Evolutionary conservation across 768 basidiomycete genomes (phyloP).

Genomic region (Leccinum boreale): DNA sequence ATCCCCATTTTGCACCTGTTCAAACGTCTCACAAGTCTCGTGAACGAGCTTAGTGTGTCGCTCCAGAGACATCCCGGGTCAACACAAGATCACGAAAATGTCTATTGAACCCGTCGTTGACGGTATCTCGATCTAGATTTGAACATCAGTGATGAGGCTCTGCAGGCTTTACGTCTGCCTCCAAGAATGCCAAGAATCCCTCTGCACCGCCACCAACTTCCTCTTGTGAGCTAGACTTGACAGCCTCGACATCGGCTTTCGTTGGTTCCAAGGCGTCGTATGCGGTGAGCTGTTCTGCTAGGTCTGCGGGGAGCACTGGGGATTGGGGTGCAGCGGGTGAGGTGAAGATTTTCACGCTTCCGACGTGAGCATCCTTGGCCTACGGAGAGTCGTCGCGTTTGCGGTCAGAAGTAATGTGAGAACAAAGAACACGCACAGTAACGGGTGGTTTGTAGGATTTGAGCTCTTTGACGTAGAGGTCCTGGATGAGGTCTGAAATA

Average conservation of each 20-base stretch:
- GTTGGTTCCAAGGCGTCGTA: slow-evolving; percentile 83
- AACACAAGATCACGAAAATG: neutral
- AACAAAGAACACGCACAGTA: slow-evolving; percentile 46
- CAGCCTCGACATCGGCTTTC: slow-evolving; percentile 40
- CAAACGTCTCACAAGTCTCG: neutral
- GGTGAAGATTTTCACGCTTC: slow-evolving; percentile 78
- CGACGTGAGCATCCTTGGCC: slow-evolving; percentile 90
- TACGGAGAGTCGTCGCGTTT: slow-evolving; percentile 28
- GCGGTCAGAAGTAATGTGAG: neutral
- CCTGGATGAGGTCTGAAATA: neutral
- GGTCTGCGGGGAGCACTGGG: slow-evolving; percentile 75
- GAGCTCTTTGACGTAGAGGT: neutral
- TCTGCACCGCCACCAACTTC: slow-evolving; percentile 51
- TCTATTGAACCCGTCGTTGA: slow-evolving; percentile 18
- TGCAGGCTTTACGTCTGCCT: slow-evolving; percentile 71
- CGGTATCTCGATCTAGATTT: slow-evolving; percentile 8
- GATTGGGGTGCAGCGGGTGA: slow-evolving; percentile 70
- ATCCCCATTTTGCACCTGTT: neutral
- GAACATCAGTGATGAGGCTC: slow-evolving; percentile 51
- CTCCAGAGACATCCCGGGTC: neutral
- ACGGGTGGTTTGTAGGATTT: slow-evolving; percentile 20
- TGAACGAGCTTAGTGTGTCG: neutral
- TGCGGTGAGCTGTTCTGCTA: slow-evolving; percentile 82
- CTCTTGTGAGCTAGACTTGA: slow-evolving; percentile 26
- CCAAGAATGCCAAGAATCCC: slow-evolving; percentile 75